Evolutionary conservation across 768 basidiomycete genomes (phyloP), one percentile per base, ranked within the genome.

Genomic region (Leccinum disarticulatum): DNA sequence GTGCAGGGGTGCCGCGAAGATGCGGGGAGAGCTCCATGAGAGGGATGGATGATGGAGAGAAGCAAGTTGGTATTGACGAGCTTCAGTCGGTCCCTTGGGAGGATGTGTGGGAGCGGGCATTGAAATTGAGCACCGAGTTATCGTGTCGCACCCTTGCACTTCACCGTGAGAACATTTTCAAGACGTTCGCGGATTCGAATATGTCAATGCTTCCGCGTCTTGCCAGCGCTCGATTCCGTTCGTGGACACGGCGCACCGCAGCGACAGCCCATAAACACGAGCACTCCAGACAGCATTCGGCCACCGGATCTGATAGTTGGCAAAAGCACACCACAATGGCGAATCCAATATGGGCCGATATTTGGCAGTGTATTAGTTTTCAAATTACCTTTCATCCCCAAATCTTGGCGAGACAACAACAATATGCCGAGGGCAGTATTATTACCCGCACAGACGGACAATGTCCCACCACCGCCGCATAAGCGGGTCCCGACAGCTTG

Each of bases 1-100:
- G 85, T 63, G 85, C 82, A 58, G 85, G 81, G 17, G 85, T 81
- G 31, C 83, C 83, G 57, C 87, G 82, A 58, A 83, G 77, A 28
- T 79, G 79, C 55, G 80, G 67, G 79, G 75, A 59, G 77, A 69
- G 67, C 69, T 80, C 68, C 68, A 69, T 69, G 28, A 27, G 1
- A 55, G 22, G 51, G 62, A 61, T 77, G 74, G 74, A 81, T 79
- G 51, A 33, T 11, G 51, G 17, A 25, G 31, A 31, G 51, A 33
- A 52, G 51, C n/a, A 52, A 52, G 51, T 30, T 9, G 30, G 33
- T 31, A 52, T 31, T 30, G 51, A 31, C 51, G n/a, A 33, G 51
- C 43, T 30, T 55, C 35, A 61, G 43, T 43, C 57, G 35, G 58
- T 61, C 59, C 63, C 68, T 71, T 66, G 67, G 60, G 62, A 70